Evolutionary conservation across 2,329 filamentous ascomycete species (phyloP).

Genomic region (Rhexocercosporidium sp.): DNA sequence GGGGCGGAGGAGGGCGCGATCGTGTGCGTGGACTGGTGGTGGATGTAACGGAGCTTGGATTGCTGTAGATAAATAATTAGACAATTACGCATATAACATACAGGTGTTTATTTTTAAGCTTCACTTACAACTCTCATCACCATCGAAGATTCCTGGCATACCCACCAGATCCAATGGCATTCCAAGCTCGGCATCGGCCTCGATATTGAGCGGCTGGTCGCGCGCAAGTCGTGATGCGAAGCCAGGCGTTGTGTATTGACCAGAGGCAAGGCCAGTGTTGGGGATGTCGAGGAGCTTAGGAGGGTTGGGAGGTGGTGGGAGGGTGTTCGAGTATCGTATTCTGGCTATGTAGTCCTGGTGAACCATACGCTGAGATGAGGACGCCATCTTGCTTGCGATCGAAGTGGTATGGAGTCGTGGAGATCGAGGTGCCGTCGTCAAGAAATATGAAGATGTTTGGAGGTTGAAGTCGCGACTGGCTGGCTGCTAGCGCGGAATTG

Average conservation of each 20-base stretch:
- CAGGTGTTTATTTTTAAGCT: slow-evolving; percentile 22
- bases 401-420: background rate
- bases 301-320: slow-evolving; percentile 91
- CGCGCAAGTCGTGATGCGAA: slow-evolving; percentile 89
- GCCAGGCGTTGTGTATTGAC: slow-evolving; percentile 86
- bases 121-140: slow-evolving; percentile 84
- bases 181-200: slow-evolving; percentile 95
- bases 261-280: slow-evolving; percentile 84
- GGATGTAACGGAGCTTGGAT: slow-evolving; percentile 79
- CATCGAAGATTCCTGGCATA: slow-evolving; percentile 92
- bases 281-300: slow-evolving; percentile 98
- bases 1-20: slow-evolving; percentile 82
- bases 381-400: slow-evolving; percentile 32
- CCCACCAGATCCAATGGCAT: slow-evolving; percentile 97
- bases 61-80: slow-evolving; percentile 54
- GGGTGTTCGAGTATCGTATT: slow-evolving; percentile 92
- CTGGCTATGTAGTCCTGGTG: slow-evolving; percentile 98
- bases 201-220: slow-evolving; percentile 93
- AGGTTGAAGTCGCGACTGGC: background rate
- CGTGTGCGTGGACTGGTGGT: slow-evolving; percentile 78
- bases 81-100: slow-evolving; percentile 25
- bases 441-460: background rate
- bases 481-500: slow-evolving; percentile 1
- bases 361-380: slow-evolving; percentile 54
- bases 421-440: background rate